These are phyloP conservation scores for Fusarium dimerum DNA, from an alignment of 2,329 filamentous ascomycete species.

Conservation along the genomic window DNA sequence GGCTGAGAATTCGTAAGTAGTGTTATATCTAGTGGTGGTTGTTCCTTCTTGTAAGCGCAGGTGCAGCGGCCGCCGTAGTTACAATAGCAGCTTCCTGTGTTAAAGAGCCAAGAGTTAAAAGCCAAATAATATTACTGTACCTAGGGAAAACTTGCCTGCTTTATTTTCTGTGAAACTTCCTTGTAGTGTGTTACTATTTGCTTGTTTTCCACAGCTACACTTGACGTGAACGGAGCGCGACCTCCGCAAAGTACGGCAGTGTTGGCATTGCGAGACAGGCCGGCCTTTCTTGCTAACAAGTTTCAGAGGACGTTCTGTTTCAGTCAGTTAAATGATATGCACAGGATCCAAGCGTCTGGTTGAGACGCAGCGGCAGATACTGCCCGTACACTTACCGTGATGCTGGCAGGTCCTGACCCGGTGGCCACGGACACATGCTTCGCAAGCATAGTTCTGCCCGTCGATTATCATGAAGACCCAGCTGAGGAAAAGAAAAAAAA, in stretches of 20 bases:
- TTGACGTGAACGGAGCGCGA: slow-evolving; percentile 14
- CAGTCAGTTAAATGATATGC: no score
- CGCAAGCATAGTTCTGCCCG: slow-evolving; percentile 14
- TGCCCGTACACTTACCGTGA: slow-evolving; percentile 1
- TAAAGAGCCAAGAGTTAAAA: no score
- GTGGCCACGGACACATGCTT: slow-evolving; percentile 17
- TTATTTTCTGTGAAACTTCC: slow-evolving; percentile 6
- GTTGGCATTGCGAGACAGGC: slow-evolving; percentile 16
- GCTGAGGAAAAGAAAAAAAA: no score
- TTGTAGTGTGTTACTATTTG: not conserved
- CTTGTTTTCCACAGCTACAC: slow-evolving; percentile 16
- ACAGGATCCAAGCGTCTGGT: no score
- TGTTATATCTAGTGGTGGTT: not conserved
- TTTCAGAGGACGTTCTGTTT: slow-evolving; percentile 17
- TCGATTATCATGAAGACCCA: slow-evolving; percentile 10
- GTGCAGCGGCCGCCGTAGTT: slow-evolving; percentile 4
- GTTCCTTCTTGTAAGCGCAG: slow-evolving; percentile 6
- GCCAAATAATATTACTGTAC: no score
- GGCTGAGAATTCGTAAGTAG: no score
- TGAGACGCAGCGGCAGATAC: no score
- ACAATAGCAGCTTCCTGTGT: slow-evolving; percentile 6
- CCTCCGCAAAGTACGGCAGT: slow-evolving; percentile 13
- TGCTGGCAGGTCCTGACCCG: slow-evolving; percentile 18
- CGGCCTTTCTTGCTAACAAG: slow-evolving; percentile 15
- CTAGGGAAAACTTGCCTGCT: no score